Conservation (phyloP, 2,329 filamentous ascomycete genomes). For the Xylaria hypoxylon region DNA sequence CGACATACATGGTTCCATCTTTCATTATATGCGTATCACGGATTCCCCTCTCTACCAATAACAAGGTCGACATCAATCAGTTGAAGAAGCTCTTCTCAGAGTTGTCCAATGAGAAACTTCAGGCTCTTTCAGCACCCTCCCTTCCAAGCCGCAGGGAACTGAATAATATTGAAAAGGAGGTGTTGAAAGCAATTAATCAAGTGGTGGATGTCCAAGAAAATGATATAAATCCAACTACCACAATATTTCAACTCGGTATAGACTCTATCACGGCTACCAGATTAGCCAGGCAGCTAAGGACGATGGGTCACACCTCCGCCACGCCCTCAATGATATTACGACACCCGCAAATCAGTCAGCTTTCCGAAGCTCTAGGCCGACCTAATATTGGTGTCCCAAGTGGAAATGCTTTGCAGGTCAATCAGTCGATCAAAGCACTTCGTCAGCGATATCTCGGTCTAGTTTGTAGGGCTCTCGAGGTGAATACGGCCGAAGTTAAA, state of each 20-base stretch:
- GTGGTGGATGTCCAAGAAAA: constrained; percentile 60
- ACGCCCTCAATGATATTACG: constrained; percentile 76
- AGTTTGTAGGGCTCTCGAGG: constrained; percentile 64
- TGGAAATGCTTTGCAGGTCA: constrained; percentile 59
- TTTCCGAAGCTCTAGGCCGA: constrained; percentile 55
- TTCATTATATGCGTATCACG: constrained; percentile 78
- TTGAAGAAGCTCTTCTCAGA: constrained; percentile 74
- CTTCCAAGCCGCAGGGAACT: constrained; percentile 40
- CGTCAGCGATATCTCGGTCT: constrained; percentile 68
- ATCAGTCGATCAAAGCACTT: constrained; percentile 72
- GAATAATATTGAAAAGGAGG: constrained; percentile 55
- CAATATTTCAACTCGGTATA: constrained; percentile 85
- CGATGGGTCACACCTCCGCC: constrained; percentile 68
- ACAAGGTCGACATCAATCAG: constrained; percentile 83
- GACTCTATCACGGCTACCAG: constrained; percentile 88
- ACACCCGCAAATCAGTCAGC: constrained; percentile 63
- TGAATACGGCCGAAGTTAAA: constrained; percentile 69
- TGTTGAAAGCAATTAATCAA: constrained; percentile 66
- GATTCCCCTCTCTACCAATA: constrained; percentile 87
- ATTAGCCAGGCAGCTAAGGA: constrained; percentile 73
- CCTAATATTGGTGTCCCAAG: constrained; percentile 32
- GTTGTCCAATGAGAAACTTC: constrained; percentile 70
- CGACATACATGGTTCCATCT: constrained; percentile 91
- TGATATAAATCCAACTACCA: constrained; percentile 67
- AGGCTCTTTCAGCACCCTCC: constrained; percentile 61